These are phyloP conservation scores for Chrysochromulina parva DNA, from an alignment of 78 protist species.

Conservation along the genomic window DNA sequence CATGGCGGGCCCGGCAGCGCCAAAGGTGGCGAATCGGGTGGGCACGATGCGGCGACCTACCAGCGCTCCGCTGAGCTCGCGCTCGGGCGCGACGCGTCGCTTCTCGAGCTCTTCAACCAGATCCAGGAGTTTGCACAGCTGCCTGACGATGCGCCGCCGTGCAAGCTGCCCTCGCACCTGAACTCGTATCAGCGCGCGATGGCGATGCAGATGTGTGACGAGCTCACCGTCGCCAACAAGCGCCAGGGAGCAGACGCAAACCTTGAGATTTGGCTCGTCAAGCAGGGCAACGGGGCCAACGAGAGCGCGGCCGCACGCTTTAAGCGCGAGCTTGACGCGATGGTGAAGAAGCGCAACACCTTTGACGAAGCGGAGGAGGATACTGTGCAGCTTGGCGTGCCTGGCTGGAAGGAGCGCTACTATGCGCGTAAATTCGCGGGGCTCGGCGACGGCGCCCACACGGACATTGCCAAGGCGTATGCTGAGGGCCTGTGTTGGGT, in stretches of 20 bases:
- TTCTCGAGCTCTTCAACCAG: background rate
- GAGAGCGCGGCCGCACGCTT: conserved; percentile 15
- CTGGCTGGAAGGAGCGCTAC: conserved; percentile 92
- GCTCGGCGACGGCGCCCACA: background rate
- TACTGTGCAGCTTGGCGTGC: conserved; percentile 43
- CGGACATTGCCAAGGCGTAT: conserved; percentile 50
- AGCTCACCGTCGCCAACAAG: background rate
- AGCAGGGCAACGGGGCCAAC: background rate
- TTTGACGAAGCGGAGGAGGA: conserved; percentile 28
- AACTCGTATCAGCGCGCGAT: background rate
- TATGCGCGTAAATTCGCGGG: conserved; percentile 72
- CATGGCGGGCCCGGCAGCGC: background rate
- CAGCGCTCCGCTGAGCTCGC: no score
- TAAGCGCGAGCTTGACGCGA: conserved; percentile 1
- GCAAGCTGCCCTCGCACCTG: background rate
- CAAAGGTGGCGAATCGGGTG: no score
- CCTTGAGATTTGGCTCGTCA: background rate
- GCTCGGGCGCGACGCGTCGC: background rate
- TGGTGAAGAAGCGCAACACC: background rate
- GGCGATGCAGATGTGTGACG: conserved; percentile 9
- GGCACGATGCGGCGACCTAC: no score
- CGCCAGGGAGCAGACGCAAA: background rate
- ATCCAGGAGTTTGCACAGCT: background rate
- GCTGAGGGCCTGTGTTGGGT: conserved; percentile 94
- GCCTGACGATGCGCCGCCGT: background rate